Base-by-base conservation (phyloP, 2,329 filamentous ascomycete species). In the Chaetomiaceae sp. region DNA sequence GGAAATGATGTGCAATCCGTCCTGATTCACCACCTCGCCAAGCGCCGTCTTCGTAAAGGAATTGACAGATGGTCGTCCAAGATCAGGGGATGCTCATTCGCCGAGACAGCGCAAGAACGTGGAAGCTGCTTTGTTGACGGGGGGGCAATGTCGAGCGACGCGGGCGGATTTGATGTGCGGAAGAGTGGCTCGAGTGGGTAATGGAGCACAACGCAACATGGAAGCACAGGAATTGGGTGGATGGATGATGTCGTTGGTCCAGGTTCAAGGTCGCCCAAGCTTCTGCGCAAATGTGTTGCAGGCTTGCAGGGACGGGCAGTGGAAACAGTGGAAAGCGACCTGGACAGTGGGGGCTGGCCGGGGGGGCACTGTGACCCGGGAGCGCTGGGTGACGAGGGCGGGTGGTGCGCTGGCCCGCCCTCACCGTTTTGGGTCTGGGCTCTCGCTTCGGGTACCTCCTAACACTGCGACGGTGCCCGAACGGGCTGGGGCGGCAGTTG, bases 161-260 rank as follows among this genome's bases (percentile, higher is more conserved):
- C 33, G 49, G 39, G 44, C 19, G 43, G 48, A 5, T 20, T 16
- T 3, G 16, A 34, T 19, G 49, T 41, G 35, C 21, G 35, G 37
- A 31, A 30, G 16, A 27, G 49, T 33, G 35, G 51, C n/a, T 43
- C 39, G 14, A 17, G 51, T 43, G 44, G n/a, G 23, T 30, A 20
- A 51, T 38, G 45, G 44, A 49, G 39, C 30, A 43, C 41, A n/a
- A n/a, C n/a, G n/a, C n/a, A n/a, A 12, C 12, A 27, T 27, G 6
- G 25, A 27, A 12, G 25, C 25, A 12, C 30, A 33, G 34, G 23
- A 54, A 52, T 47, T 45, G 49, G 34, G 47, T 52, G 55, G 55
- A 60, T 60, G 58, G 55, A 60, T 60, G 58, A 60, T 60, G 58
- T 60, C 58, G 58, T 60, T 57, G 55, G 57, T 52, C 52, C 31